A percentile compares a stretch with the other conserved stretches of the same genome.
phyloP scores from a whole-genome alignment of 495 filamentous ascomycete genomes.

The Aspergillus avenaceus region DNA sequence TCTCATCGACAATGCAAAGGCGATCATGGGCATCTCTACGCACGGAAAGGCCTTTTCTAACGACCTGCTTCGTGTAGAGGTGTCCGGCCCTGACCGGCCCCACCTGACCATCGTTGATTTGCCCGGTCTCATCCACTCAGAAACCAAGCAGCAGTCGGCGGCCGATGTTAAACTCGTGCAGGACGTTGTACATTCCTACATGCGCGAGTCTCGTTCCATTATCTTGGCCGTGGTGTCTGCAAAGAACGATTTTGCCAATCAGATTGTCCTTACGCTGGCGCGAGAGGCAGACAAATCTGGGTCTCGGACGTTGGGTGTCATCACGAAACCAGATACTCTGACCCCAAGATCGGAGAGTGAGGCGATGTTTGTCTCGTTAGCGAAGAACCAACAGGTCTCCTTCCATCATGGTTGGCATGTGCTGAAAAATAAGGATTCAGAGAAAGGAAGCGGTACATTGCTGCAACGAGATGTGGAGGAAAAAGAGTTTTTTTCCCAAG shows the following conservation, averaged over 20 bases:
- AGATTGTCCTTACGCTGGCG: constrained; percentile 42
- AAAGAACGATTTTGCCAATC: constrained; percentile 48
- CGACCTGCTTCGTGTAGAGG: constrained; percentile 50
- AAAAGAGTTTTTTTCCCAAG: constrained; percentile 38
- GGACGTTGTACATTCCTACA: constrained; percentile 44
- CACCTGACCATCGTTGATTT: constrained; percentile 55
- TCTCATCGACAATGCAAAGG: constrained; percentile 48
- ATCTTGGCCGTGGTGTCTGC: constrained; percentile 51
- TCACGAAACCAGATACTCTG: constrained; percentile 50
- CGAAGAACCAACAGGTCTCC: constrained; percentile 42
- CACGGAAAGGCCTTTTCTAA: constrained; percentile 36
- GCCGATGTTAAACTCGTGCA: constrained; percentile 44
- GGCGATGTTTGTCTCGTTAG: constrained; percentile 31
- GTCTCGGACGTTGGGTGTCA: constrained; percentile 44
- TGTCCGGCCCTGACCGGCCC: constrained; percentile 48
- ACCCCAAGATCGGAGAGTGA: constrained; percentile 36
- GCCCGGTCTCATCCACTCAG: constrained; percentile 47
- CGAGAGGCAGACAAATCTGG: constrained; percentile 41
- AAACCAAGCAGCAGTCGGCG: constrained; percentile 42
- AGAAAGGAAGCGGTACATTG: constrained; percentile 33
- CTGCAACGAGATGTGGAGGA: constrained; percentile 34
- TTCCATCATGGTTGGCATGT: constrained; percentile 49
- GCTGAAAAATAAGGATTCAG: constrained; percentile 42
- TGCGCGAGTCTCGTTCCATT: constrained; percentile 47
- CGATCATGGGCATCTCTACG: constrained; percentile 46